phyloP scores from a whole-genome alignment of 176 grass and related monocot species.

The Puya raimondii region DNA sequence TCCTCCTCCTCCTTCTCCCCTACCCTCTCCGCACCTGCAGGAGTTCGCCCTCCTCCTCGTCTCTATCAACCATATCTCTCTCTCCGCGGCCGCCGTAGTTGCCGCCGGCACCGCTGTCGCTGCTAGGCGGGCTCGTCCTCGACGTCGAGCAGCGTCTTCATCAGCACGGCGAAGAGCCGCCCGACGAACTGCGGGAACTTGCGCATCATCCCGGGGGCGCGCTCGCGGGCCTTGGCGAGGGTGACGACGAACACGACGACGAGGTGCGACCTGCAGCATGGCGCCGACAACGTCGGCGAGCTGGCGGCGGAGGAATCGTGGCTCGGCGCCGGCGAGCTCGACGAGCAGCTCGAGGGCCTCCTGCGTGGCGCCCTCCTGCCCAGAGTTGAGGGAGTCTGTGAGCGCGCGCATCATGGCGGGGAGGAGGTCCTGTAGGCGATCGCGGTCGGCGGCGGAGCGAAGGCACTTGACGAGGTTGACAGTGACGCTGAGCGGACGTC shows the following conservation, averaged over 20 bases:
- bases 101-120: conserved; percentile 52
- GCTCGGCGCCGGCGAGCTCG: conserved; percentile 76
- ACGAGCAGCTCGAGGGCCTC: conserved; percentile 92
- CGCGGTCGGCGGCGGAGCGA: conserved; percentile 54
- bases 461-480: conserved; percentile 88
- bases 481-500: conserved; percentile 70
- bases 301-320: conserved; percentile 77
- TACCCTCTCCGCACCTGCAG: too few species aligned
- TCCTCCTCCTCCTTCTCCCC: too few species aligned
- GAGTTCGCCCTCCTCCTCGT: too few species aligned
- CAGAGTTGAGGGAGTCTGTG: conserved; percentile 73
- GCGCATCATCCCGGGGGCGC: conserved; percentile 94
- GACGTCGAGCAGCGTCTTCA: conserved; percentile 94
- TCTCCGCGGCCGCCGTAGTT: conserved; percentile 90
- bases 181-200: conserved; percentile 84
- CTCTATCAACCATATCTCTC: too few species aligned
- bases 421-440: conserved; percentile 78
- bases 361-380: conserved; percentile 78
- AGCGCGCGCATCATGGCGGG: conserved; percentile 90
- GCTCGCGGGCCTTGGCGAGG: conserved; percentile 81
- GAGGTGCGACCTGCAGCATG: conserved; percentile 89
- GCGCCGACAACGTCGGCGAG: conserved; percentile 80
- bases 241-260: conserved; percentile 88
- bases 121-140: conserved; percentile 89
- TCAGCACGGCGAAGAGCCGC: conserved; percentile 80